phyloP scores from a whole-genome alignment of 495 filamentous ascomycete genomes.

The Lasiosphaeria hispida region DNA sequence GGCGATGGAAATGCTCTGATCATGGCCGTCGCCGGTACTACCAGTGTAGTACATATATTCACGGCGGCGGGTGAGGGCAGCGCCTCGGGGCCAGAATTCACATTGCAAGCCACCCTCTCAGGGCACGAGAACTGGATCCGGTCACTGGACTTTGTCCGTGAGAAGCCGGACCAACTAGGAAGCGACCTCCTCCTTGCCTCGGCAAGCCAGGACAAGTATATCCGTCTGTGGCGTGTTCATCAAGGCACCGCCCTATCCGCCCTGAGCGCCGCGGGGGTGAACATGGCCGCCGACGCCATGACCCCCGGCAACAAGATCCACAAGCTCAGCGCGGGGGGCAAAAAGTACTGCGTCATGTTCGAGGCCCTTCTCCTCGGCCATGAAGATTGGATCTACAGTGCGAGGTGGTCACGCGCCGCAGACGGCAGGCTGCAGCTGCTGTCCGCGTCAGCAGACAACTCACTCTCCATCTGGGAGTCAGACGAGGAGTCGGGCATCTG shows the following conservation, averaged over 20 bases:
- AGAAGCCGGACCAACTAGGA: slow-evolving; percentile 43
- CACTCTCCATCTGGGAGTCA: slow-evolving; percentile 85
- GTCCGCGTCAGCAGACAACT: slow-evolving; percentile 92
- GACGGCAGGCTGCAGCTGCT: slow-evolving; percentile 65
- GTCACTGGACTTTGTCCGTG: slow-evolving; percentile 71
- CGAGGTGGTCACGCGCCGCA: slow-evolving; percentile 63
- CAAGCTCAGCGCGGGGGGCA: slow-evolving; percentile 51
- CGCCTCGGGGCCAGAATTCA: slow-evolving; percentile 48
- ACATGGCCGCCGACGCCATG: slow-evolving; percentile 47
- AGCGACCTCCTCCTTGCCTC: slow-evolving; percentile 83
- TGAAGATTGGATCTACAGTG: slow-evolving; percentile 96
- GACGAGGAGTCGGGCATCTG: slow-evolving; percentile 83
- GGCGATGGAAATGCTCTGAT: slow-evolving; percentile 49
- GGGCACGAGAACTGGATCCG: slow-evolving; percentile 97
- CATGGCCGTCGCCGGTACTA: slow-evolving; percentile 82
- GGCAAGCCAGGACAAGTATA: slow-evolving; percentile 95
- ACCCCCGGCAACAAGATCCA: slow-evolving; percentile 83
- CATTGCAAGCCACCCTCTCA: slow-evolving; percentile 71
- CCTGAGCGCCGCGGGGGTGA: slow-evolving; percentile 38
- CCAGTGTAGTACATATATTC: slow-evolving; percentile 72
- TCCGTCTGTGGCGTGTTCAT: slow-evolving; percentile 87
- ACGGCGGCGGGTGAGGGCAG: slow-evolving; percentile 40
- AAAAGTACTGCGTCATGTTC: slow-evolving; percentile 78
- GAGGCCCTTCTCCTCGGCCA: slow-evolving; percentile 94
- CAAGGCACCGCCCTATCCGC: slow-evolving; percentile 62